Percentiles rank a stretch among this genome's conserved stretches.
phyloP scores from a whole-genome alignment of 73 alveolate genomes.

The Tetrahymena borealis region DNA sequence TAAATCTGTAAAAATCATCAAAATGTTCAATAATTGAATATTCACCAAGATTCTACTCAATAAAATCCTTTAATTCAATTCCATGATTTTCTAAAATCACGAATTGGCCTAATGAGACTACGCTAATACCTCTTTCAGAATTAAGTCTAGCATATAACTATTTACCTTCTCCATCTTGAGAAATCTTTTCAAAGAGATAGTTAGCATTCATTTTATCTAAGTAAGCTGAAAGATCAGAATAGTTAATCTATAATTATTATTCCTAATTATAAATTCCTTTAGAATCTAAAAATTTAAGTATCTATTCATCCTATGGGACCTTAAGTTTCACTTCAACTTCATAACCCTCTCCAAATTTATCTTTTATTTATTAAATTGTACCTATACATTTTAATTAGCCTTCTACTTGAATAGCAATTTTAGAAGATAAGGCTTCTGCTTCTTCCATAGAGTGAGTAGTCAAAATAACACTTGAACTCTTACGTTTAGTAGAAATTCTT shows the following conservation, averaged over 20 bases:
- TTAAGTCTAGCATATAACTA: background rate
- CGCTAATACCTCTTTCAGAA: background rate
- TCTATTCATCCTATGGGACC: conserved; percentile 41
- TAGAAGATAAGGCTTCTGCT: conserved; percentile 88
- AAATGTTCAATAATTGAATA: conserved; percentile 16
- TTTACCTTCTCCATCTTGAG: background rate
- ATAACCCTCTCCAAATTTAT: conserved; percentile 79
- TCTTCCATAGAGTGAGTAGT: conserved; percentile 97
- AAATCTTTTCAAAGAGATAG: background rate
- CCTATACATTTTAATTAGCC: conserved; percentile 84
- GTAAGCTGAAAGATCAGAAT: background rate
- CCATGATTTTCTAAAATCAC: conserved; percentile 5
- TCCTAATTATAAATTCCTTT: conserved; percentile 8
- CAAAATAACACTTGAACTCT: conserved; percentile 79
- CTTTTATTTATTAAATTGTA: conserved; percentile 66
- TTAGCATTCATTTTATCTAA: background rate
- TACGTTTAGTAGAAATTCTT: conserved; percentile 82
- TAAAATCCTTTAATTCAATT: background rate
- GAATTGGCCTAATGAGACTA: background rate
- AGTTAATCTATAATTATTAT: background rate
- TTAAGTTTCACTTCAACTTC: conserved; percentile 64
- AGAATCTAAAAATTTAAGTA: background rate
- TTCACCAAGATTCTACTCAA: background rate
- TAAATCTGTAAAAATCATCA: conserved; percentile 4
- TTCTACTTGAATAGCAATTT: conserved; percentile 84